Base-by-base conservation (phyloP, 768 basidiomycete species). In the Pleurotus eryngii region DNA sequence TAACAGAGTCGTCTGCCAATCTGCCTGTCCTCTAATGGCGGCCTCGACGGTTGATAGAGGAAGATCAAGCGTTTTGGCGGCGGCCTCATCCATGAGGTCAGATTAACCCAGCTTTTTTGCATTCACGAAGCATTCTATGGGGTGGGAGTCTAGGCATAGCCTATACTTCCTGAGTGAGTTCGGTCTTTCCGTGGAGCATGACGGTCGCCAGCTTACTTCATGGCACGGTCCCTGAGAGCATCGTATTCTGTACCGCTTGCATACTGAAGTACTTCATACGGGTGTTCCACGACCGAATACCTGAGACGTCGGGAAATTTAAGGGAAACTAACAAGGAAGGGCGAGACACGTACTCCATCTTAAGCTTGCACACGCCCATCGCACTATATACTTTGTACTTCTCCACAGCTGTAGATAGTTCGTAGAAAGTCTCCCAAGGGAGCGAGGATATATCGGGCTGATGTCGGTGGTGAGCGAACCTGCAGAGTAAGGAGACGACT, bases 321-420 rank as follows among this genome's bases (percentile, higher is more conserved):
- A 20, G 20, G 1, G 15, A 26, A 15, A 48, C n/a, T 4, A 37
- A 37, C 5, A 35, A 20, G 47, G 6, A 26, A 48, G 24, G n/a
- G 47, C 15, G 14, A 8, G 15, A 2, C 11, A 53, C 62, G 18
- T 27, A 67, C 64, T 46, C 46, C 65, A 66, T 66, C 17, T 51
- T 58, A 17, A 60, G 37, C 4, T 60, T 62, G 46, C 61, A 63
- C 11, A 60, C 22, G 5, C 56, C 60, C 51, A 63, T 63, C 7
- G 65, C 63, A 37, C 59, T 60, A 50, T 47, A 61, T 7, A 68
- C 57, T 48, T 46, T n/a, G 46, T 66, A 67, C 49, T 67, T 68
- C 46, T 68, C 66, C 30, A 60, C 67, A 4, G 67, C 66, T 12
- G 64, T 59, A 3, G 67, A 60, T 5, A 67, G 47, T 2, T 24